A percentile compares a stretch with the other conserved stretches of the same genome.
Evolutionary conservation across 805 yeast species (phyloP).

Genomic region (Yarrowia sp.): DNA sequence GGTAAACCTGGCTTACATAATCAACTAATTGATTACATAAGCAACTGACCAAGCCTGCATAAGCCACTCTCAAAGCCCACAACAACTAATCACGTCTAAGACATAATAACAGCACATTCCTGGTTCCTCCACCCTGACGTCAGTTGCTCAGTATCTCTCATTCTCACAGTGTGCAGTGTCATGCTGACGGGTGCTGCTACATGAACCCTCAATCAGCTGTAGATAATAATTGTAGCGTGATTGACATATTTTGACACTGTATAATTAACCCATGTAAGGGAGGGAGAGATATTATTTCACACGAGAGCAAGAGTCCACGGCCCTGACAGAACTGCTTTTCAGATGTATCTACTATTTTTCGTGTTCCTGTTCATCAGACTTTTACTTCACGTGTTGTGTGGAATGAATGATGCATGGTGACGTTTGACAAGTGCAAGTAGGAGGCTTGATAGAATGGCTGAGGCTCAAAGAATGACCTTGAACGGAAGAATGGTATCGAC

Average conservation of each 20-base stretch:
- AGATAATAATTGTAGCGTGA: background rate
- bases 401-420: conserved; percentile 4
- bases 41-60: too few relatives aligned
- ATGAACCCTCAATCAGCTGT: background rate
- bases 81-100: too few relatives aligned
- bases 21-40: too few relatives aligned
- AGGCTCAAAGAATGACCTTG: too few relatives aligned
- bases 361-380: background rate
- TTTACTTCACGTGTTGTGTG: background rate
- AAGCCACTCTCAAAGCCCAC: too few relatives aligned
- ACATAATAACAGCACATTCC: background rate
- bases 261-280: background rate
- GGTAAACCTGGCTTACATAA: too few relatives aligned
- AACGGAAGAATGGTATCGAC: too few relatives aligned
- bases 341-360: background rate
- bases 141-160: background rate
- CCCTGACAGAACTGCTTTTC: too few relatives aligned
- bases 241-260: conserved; percentile 8
- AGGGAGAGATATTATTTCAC: background rate
- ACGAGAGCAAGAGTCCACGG: too few relatives aligned
- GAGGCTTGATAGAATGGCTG: too few relatives aligned
- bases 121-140: background rate
- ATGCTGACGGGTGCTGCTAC: conserved; percentile 10
- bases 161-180: conserved; percentile 7
- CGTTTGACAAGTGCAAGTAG: background rate